Evolutionary conservation across 306 rosid species (phyloP).

Genomic region (Rosa rugosa): DNA sequence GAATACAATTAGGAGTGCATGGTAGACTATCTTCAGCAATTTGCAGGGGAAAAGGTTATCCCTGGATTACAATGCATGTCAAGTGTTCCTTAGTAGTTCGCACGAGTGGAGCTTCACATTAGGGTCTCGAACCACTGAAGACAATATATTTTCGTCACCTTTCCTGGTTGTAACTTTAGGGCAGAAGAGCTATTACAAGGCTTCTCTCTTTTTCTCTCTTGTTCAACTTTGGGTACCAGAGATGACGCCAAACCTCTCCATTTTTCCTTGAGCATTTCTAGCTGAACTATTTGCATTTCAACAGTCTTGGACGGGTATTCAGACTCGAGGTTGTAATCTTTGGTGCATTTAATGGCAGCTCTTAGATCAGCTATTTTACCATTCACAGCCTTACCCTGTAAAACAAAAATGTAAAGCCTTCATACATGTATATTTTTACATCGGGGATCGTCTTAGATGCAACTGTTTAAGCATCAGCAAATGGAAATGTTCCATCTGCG

Average conservation of each 20-base stretch:
- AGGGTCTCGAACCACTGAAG: background rate
- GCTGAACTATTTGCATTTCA: conserved; percentile 23
- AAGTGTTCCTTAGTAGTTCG: background rate
- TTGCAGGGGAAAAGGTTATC: background rate
- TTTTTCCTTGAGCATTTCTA: conserved; percentile 26
- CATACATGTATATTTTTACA: background rate
- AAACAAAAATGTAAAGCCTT: background rate
- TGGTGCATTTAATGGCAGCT: conserved; percentile 32
- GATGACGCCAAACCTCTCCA: background rate
- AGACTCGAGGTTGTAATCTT: conserved; percentile 41
- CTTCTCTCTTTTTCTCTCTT: background rate
- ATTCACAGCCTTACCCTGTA: conserved; percentile 38
- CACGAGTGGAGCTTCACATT: background rate
- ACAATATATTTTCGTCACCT: background rate
- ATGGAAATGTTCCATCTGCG: background rate
- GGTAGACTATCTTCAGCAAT: background rate
- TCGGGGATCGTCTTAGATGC: background rate
- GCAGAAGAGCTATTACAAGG: background rate
- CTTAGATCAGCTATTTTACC: conserved; percentile 31
- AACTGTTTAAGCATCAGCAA: background rate
- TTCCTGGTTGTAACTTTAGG: background rate
- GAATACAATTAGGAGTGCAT: background rate
- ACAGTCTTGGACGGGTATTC: conserved; percentile 30
- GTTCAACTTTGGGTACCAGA: background rate
- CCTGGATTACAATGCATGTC: background rate